Percentiles rank a stretch among this genome's conserved stretches.
Evolutionary conservation across 2,329 filamentous ascomycete genomes (phyloP).

Genomic region (Sporothrix pallida): DNA sequence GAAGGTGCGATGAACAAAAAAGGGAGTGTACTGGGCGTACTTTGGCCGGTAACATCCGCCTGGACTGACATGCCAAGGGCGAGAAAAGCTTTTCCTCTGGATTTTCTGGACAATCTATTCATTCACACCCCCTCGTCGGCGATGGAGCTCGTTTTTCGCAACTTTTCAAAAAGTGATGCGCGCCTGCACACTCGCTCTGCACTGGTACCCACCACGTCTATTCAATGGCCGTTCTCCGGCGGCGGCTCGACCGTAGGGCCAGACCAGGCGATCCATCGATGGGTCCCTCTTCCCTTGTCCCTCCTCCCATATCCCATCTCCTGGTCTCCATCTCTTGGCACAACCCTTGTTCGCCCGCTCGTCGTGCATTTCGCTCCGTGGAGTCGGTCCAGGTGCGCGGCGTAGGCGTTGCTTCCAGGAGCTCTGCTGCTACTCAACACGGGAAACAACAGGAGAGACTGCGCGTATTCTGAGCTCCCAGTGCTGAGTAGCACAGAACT

Average conservation of each 20-base stretch:
- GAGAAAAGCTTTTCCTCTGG: background rate
- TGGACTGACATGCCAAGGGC: background rate
- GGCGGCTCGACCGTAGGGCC: slow-evolving; percentile 12
- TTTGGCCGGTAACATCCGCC: slow-evolving; percentile 12
- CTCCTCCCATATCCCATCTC: background rate
- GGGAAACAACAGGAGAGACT: no score
- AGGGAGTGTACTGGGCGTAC: background rate
- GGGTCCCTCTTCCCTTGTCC: background rate
- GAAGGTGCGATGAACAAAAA: background rate
- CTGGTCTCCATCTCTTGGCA: background rate
- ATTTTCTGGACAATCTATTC: background rate
- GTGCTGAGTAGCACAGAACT: background rate
- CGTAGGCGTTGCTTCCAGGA: background rate
- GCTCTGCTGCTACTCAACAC: background rate
- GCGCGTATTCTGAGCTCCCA: no score
- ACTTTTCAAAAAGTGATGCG: background rate
- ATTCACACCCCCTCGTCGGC: background rate
- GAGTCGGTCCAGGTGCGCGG: background rate
- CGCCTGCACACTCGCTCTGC: no score
- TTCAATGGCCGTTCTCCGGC: slow-evolving; percentile 13
- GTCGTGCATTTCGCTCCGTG: background rate
- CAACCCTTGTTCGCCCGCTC: no score
- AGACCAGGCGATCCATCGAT: background rate
- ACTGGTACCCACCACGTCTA: background rate
- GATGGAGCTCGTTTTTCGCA: background rate